Evolutionary conservation across 108 stramenopile genomes (phyloP), one percentile per base, ranked within the genome.

Genomic region (Nannochloropsis gaditana): DNA sequence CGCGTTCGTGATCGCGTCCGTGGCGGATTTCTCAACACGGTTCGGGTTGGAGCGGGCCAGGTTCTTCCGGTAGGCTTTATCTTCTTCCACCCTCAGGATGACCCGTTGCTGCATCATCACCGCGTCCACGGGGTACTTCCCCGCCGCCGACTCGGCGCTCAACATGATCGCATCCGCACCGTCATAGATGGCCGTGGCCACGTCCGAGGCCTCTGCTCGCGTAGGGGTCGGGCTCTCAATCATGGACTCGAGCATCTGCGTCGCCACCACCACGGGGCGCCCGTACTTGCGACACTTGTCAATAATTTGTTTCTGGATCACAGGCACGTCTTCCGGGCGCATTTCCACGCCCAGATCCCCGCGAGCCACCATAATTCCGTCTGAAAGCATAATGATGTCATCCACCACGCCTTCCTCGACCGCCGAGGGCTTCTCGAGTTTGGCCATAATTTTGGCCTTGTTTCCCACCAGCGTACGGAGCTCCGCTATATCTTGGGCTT

Each of bases 291-390:
- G 93, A 85, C 96, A 97, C 82, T 93, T 93, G 82, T 96, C 94
- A 85, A 97, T 95, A 87, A 97, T 97, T 43, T 90, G 90, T 90
- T 97, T 97, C 90, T 99, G 98, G 42, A 96, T 86, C 82, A 97
- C 90, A 73, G 97, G 96, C 9, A 99, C 98, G 87, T 97, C 96
- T 90, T 96, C 95, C 5, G 96, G 95, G 10, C 93, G 93, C 88
- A 93, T 93, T 90, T 98, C 97, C 43, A 99, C 96, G 73, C 98
- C 98, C 45, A 99, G 88, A 91, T 99, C 98, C 41, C 98, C 97
- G 44, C 97, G 91, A 15, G 97, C 97, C 11, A 98, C 97, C 97
- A 98, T 98, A 88, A 98, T 96, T 43, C 96, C 97, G 84, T 98
- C 95, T 85, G 94, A 93, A 44, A 95, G 44, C 42, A 89, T 90